Conservation (phyloP, 2,329 filamentous ascomycete genomes). For the Diaporthe velutina region DNA sequence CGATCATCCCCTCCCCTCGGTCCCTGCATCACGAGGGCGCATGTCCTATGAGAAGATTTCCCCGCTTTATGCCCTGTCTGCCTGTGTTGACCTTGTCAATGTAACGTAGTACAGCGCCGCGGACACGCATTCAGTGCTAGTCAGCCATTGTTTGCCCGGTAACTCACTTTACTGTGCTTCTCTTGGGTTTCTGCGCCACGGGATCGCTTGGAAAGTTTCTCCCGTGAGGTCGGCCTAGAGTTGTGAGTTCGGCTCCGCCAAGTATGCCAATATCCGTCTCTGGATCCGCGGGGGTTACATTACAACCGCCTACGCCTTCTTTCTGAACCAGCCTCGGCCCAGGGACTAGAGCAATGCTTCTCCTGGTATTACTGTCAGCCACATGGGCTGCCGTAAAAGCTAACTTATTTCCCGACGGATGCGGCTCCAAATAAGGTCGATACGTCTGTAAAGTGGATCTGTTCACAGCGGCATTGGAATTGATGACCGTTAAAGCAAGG, state of each 20-base stretch:
- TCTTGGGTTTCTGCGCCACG: no score
- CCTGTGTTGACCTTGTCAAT: neutral
- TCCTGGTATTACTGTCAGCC: neutral
- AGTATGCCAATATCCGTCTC: neutral
- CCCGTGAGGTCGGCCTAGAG: neutral
- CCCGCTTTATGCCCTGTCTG: neutral
- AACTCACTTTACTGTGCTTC: neutral
- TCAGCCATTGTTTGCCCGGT: neutral
- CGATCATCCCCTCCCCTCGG: conserved; percentile 23
- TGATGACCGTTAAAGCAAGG: neutral
- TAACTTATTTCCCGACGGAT: neutral
- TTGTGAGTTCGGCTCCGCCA: neutral
- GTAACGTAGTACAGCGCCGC: conserved; percentile 28
- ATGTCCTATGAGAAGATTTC: neutral
- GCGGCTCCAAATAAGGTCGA: neutral
- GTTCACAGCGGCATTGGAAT: neutral
- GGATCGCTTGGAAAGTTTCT: neutral
- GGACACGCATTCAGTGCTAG: neutral
- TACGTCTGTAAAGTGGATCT: neutral
- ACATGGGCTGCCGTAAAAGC: neutral
- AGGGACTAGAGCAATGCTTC: neutral
- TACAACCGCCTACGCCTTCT: neutral
- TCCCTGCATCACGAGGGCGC: conserved; percentile 19
- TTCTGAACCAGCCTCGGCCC: neutral
- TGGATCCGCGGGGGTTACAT: neutral